Base-by-base conservation (phyloP, 345 rosid genomes). In the Hypericum perforatum region DNA sequence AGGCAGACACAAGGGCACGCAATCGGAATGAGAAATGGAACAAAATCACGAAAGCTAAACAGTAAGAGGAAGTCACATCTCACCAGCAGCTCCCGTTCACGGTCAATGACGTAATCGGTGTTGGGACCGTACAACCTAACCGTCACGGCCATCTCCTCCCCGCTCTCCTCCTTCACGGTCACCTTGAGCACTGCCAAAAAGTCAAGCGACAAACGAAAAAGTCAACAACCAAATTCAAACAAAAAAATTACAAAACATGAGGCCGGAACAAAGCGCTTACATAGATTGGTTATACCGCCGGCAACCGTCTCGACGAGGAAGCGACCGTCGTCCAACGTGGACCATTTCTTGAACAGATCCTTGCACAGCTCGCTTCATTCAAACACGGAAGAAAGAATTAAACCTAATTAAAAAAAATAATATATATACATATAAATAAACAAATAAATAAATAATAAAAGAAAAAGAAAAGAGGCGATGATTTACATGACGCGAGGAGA, bases 81-180 rank as follows among this genome's bases (percentile, higher is more conserved):
- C 32, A 92, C 95, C 78, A 74, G 78, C 57, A 83, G 58, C 60
- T 92, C 97, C 43, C 95, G 69, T 61, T 80, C 73, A 0, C 97
- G 78, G 57, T 92, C 75, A 56, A 88, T 88, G 59, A 92, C 94
- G 74, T 74, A 78, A 54, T 92, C 95, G 0, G 98, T 92, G 72
- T 83, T 85, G 39, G 98, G 95, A n/a, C 98, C 97, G 52, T 78
- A 88, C 9, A 92, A 69, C 68, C 98, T 72, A 41, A 92, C 94
- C 0, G 97, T 85, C 14, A 88, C 69, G 16, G 78, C 52, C 43
- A 67, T 75, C 49, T 73, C 56, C 37, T 71, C 70, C 56, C 72
- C 81, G 39, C 52, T 63, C n/a, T 73, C 81, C 63, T 85, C 88
- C 77, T 76, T 77, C 66, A 80, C 87, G 7, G 91, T 70, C 48